Evolutionary conservation across 2,329 filamentous ascomycete genomes (phyloP).

Genomic region (Colletotrichum noveboracense): DNA sequence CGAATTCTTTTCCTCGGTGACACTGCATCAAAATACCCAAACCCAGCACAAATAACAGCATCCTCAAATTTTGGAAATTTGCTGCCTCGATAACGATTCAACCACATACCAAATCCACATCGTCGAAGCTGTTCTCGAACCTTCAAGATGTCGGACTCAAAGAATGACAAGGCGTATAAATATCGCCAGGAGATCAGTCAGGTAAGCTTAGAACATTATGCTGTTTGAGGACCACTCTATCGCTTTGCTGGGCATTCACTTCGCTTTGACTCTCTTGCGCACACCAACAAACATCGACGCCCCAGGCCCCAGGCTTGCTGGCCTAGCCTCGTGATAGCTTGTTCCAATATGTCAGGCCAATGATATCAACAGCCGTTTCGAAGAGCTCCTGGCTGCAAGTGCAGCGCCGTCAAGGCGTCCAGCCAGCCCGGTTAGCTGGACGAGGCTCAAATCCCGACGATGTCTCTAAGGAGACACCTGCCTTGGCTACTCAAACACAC

Average conservation of each 20-base stretch:
- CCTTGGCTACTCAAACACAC: not conserved
- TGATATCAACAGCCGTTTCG: not conserved
- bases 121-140: not conserved
- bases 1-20: not conserved
- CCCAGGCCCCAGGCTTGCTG: not conserved
- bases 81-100: not conserved
- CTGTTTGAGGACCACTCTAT: not conserved
- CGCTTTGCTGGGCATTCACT: not conserved
- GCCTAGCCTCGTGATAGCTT: not conserved
- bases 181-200: slow-evolving; percentile 99
- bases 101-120: not conserved
- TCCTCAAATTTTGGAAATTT: not conserved
- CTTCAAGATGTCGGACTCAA: slow-evolving; percentile 43
- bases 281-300: not conserved
- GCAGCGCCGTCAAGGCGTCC: not conserved
- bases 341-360: not conserved
- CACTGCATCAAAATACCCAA: not conserved
- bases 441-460: not conserved
- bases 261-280: not conserved
- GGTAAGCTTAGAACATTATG: slow-evolving; percentile 56
- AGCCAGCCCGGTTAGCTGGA: not conserved
- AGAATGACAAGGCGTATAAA: slow-evolving; percentile 73
- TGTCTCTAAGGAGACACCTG: not conserved
- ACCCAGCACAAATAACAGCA: not conserved
- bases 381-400: not conserved